Evolutionary conservation across 176 grass and related monocot species (phyloP), one percentile per base, ranked within the genome.

Genomic region (Aegilops longissima): DNA sequence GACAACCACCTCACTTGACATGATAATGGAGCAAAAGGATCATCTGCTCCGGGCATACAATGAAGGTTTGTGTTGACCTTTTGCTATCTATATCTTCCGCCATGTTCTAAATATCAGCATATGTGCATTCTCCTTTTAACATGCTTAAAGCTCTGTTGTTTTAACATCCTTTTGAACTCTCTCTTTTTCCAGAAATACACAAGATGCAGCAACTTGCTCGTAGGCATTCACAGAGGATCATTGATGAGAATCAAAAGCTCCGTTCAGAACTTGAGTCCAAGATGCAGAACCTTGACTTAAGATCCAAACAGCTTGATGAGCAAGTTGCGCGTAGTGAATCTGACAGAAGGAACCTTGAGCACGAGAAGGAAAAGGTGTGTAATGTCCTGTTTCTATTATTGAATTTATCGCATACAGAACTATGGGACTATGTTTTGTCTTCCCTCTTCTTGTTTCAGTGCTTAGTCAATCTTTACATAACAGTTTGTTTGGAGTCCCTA

Each of bases 181-280:
- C 25, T 30, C 25, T 54, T 76, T 76, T 76, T 63, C 73, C 82
- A 93, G 92, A 94, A 77, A 94, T 94, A 18, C 77, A 49, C 9
- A 94, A 89, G 89, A 94, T 94, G 89, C 92, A 94, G 39, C 80
- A 85, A 65, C 71, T 91, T 83, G 84, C 89, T 82, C 89, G 89
- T 79, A 81, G 81, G 47, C 89, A 94, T 81, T 94, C 89, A 45
- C 89, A 71, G 56, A 91, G 44, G 79, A 91, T 94, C 54, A 79
- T 87, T 84, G 80, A 78, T 70, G 92, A 94, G 66, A 91, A 94
- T 80, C 80, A 84, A 81, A 89, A 86, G 9, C 67, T 91, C 76
- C 81, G 89, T 75, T 62, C 69, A 47, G 87, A 91, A 24, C 71
- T 94, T 51, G 89, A 89, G 29, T 80, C 72, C 65, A 91, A 91